Evolutionary conservation across 2,329 filamentous ascomycete species (phyloP), one percentile per base, ranked within the genome.

Genomic region (Thelonectria olida): DNA sequence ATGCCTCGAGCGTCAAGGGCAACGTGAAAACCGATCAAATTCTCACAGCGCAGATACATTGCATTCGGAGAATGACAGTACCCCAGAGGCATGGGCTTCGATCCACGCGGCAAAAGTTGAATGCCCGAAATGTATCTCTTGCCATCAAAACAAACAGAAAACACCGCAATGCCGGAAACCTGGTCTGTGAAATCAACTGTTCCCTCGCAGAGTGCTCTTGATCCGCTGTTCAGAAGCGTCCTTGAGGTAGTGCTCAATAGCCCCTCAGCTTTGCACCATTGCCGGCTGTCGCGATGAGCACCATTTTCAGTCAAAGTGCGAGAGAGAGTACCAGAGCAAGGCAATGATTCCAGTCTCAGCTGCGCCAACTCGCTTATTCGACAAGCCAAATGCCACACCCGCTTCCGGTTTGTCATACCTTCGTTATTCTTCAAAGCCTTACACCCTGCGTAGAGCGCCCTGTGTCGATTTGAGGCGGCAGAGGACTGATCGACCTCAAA

Each of bases 391-490:
- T 4, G 5, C 6, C 31, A 34, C 31, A 34, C 7, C 31, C 31
- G 31, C 9, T 13, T 34, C 4, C 31, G 31, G 15, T 34, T 34
- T 2, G 7, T 6, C 31, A 34, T 13, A 5, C 12, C 31, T 15
- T 10, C 12, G 31, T 5, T 2, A 15, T 15, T 4, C 3, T 15
- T 4, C 4, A 4, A 3, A 7, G 2, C 2, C 15, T 10, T 4
- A 15, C 31, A 34, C 31, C 31, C 13, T 3, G 2, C 3, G 31
- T 34, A 34, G 31, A 34, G 4, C 13, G 13, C 31, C 9, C 31
- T 6, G 31, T 15, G 31, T 13, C 31, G n/a, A n/a, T n/a, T n/a
- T 15, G 10, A 34, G 31, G 31, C 31, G 31, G 31, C 8, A 15
- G 12, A 15, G 8, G 31, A 15, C 31, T 13, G 31, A 13, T 10